A percentile compares a stretch with the other conserved stretches of the same genome.
These are phyloP conservation scores for Podosphaera leucotricha DNA, from an alignment of 2,329 filamentous ascomycete genomes.

Conservation along the genomic window DNA sequence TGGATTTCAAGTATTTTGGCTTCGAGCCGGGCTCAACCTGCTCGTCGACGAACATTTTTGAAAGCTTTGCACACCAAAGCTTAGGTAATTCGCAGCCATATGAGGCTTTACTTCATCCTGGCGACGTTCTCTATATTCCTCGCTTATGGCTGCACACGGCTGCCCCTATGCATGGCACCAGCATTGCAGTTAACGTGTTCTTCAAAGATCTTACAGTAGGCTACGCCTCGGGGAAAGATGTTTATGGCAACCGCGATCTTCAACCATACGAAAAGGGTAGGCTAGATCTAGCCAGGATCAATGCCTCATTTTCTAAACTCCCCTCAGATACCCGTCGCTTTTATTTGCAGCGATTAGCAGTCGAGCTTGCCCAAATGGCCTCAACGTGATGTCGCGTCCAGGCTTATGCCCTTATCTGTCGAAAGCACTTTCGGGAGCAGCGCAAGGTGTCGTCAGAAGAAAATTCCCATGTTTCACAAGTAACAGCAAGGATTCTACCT, in stretches of 20 bases:
- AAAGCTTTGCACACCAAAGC: conserved; percentile 19
- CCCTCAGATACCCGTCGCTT: conserved; percentile 46
- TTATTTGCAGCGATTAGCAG: conserved; percentile 48
- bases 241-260: conserved; percentile 73
- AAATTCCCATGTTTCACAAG: too few relatives aligned
- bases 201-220: conserved; percentile 46
- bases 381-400: neutral
- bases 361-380: conserved; percentile 27
- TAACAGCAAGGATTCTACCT: too few relatives aligned
- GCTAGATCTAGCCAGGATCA: conserved; percentile 44
- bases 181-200: conserved; percentile 75
- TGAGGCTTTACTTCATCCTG: conserved; percentile 40
- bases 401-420: neutral
- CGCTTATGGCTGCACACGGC: conserved; percentile 68
- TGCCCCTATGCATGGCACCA: conserved; percentile 30
- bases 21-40: conserved; percentile 61
- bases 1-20: conserved; percentile 43
- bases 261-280: conserved; percentile 66
- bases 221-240: conserved; percentile 54
- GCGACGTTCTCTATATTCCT: conserved; percentile 62
- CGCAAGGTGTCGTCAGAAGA: too few relatives aligned
- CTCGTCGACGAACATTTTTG: conserved; percentile 53
- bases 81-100: conserved; percentile 34
- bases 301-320: conserved; percentile 36
- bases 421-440: too few relatives aligned